phyloP scores from a whole-genome alignment of 805 yeast genomes.

The Hanseniaspora thailandica region DNA sequence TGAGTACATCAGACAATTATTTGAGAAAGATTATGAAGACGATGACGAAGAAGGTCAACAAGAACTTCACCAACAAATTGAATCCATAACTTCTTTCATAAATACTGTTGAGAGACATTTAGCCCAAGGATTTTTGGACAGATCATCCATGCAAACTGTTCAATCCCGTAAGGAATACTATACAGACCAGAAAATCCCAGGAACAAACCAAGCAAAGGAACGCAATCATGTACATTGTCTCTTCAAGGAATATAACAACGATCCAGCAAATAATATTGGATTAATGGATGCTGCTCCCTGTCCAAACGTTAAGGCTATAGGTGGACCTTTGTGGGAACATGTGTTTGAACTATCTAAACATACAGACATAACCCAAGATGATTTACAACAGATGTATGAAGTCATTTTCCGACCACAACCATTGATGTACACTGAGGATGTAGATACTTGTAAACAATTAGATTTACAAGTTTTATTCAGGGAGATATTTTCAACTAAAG shows the following conservation, averaged over 20 bases:
- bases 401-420: neutral
- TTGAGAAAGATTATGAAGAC: conserved; percentile 10
- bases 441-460: conserved; percentile 4
- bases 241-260: neutral
- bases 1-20: conserved; percentile 6
- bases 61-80: conserved; percentile 21
- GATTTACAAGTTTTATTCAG: conserved; percentile 13
- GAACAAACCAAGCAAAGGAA: neutral
- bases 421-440: neutral
- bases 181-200: neutral
- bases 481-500: conserved; percentile 10
- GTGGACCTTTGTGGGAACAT: neutral
- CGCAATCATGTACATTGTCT: neutral
- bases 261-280: too few relatives aligned
- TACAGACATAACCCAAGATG: neutral
- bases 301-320: too few relatives aligned
- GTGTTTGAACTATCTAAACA: neutral
- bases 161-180: neutral
- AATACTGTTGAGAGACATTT: conserved; percentile 25
- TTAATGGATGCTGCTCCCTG: too few relatives aligned
- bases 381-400: neutral
- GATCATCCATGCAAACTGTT: conserved; percentile 1
- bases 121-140: conserved; percentile 9
- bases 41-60: conserved; percentile 21
- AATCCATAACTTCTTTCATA: conserved; percentile 26